Evolutionary conservation across 495 filamentous ascomycete genomes (phyloP), one percentile per base, ranked within the genome.

Genomic region (Penicillium samsonianum): DNA sequence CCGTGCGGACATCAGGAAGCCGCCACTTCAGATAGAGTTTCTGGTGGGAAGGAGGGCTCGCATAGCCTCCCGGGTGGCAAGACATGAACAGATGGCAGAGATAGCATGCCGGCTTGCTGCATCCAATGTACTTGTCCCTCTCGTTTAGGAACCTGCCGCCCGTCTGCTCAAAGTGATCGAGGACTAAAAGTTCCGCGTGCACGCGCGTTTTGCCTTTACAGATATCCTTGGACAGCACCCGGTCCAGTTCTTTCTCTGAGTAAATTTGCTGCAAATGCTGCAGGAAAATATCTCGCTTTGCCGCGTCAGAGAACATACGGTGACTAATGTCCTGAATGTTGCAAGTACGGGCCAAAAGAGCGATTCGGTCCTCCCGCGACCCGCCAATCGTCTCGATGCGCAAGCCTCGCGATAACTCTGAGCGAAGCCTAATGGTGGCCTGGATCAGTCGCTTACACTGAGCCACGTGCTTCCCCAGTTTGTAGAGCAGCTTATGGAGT

Each of bases 31-130:
- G 37, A 31, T 67, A 68, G 25, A 65, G 57, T 23, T 64, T 67
- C 19, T 60, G 53, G 49, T 38, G 65, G 3, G 63, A 67, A 3
- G 58, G 30, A 20, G 65, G 68, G 17, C 31, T 61, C 23, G 63
- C 59, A 53, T 64, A 68, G 14, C 47, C 35, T 25, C 63, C 44
- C 11, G 68, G 68, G 45, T 71, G 68, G 48, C 57, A 11, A 43
- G 12, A 55, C 31, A 71, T 68, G 51, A 65, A 71, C 14, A 54
- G 58, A 46, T 66, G 63, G 42, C 65, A 71, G 38, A 65, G 63
- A 43, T 65, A 71, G 53, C 67, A 71, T 11, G 67, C 65, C 37
- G 62, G 65, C 46, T 71, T 71, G 38, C 67, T 71, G 33, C 65
- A 71, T 33, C 63, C 68, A 48, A 71, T 63, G 26, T 64, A 71